Percentiles rank a stretch among this genome's conserved stretches.
phyloP scores from a whole-genome alignment of 495 filamentous ascomycete species.

The Aspergillus campestris region DNA sequence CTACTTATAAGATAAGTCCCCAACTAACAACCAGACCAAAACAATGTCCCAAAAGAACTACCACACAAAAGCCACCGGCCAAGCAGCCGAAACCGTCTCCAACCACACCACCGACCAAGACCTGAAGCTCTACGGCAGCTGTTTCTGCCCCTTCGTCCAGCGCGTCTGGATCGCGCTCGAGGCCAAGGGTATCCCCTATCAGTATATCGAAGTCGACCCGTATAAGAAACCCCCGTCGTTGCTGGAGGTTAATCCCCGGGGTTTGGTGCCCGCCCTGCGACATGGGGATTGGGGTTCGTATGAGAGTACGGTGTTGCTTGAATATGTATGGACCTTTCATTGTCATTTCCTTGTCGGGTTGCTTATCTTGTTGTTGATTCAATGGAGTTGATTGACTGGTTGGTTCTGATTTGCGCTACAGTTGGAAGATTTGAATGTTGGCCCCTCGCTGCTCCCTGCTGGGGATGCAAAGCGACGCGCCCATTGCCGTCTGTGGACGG shows the following conservation, averaged over 20 bases:
- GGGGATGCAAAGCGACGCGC: conserved; percentile 61
- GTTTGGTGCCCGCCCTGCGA: conserved; percentile 73
- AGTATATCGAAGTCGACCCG: conserved; percentile 88
- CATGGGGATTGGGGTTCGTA: conserved; percentile 84
- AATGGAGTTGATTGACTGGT: too few species aligned
- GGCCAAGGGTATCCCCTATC: conserved; percentile 70
- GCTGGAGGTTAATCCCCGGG: conserved; percentile 81
- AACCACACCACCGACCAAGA: conserved; percentile 61
- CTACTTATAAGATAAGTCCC: background rate
- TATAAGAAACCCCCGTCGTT: conserved; percentile 72
- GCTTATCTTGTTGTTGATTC: background rate
- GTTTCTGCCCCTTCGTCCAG: conserved; percentile 91
- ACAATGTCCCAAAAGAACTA: conserved; percentile 64
- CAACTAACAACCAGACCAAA: conserved; percentile 15
- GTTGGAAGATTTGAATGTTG: conserved; percentile 69
- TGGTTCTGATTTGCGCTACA: conserved; percentile 17
- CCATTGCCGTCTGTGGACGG: conserved; percentile 75
- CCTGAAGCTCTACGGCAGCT: conserved; percentile 79
- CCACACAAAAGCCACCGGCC: conserved; percentile 75
- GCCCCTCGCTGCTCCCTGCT: conserved; percentile 55
- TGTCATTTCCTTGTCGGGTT: background rate
- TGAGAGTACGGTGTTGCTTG: conserved; percentile 79
- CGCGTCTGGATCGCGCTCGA: conserved; percentile 96
- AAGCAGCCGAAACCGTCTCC: conserved; percentile 64
- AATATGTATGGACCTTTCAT: conserved; percentile 57